Percentiles rank a stretch among this genome's conserved stretches.
phyloP scores from a whole-genome alignment of 1,139 yeast species.

The Suhomyces choctaworum region DNA sequence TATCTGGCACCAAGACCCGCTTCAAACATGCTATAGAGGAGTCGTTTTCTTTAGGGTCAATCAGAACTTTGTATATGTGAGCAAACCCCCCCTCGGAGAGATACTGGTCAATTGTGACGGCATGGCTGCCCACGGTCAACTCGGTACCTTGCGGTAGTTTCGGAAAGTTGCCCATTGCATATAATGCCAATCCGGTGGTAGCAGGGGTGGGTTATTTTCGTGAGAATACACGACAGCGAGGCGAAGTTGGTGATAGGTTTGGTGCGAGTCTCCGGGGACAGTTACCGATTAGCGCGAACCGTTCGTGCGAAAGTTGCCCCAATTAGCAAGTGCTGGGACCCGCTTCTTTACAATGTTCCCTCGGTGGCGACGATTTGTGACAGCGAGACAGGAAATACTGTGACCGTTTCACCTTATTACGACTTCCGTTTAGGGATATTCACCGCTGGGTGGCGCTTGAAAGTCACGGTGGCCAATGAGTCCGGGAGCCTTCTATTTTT shows the following conservation, averaged over 20 bases:
- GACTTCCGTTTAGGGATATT: too few species aligned
- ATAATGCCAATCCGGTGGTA: slow-evolving; percentile 1
- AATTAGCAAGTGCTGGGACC: too few species aligned
- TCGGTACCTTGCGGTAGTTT: slow-evolving; percentile 43
- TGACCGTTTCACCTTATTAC: too few species aligned
- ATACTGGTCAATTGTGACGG: slow-evolving; percentile 37
- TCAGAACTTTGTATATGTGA: slow-evolving; percentile 58
- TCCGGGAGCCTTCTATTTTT: too few species aligned
- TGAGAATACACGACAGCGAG: slow-evolving; percentile 3
- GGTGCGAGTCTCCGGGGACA: too few species aligned
- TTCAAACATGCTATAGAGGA: slow-evolving; percentile 63
- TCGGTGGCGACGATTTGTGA: too few species aligned
- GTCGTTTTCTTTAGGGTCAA: slow-evolving; percentile 41
- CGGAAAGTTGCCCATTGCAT: slow-evolving; percentile 25
- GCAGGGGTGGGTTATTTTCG: slow-evolving; percentile 2
- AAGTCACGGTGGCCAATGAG: too few species aligned
- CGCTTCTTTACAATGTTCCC: too few species aligned
- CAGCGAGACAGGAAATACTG: too few species aligned
- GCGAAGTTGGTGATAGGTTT: not conserved
- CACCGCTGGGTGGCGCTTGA: too few species aligned
- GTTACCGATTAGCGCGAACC: too few species aligned
- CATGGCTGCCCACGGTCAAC: slow-evolving; percentile 47
- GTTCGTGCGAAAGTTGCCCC: too few species aligned
- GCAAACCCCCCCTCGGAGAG: slow-evolving; percentile 54
- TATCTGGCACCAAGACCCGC: slow-evolving; percentile 72